Conservation (phyloP, 768 basidiomycete genomes). For the Kwoniella dendrophila region DNA sequence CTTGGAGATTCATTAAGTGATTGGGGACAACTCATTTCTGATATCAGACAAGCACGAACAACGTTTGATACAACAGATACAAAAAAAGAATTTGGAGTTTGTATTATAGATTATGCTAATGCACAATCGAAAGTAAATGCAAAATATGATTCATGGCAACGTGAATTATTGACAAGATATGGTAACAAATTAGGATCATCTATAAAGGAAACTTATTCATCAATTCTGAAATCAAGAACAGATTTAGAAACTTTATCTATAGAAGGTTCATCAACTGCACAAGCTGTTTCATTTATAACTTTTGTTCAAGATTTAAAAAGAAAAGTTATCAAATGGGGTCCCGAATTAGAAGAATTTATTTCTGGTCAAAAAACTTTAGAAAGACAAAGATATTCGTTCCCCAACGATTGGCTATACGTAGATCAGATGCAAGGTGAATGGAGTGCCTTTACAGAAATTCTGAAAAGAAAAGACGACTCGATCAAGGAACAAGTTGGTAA, state of each 20-base stretch:
- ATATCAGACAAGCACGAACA: slow-evolving; percentile 93
- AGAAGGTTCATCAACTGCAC: slow-evolving; percentile 89
- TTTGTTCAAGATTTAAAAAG: slow-evolving; percentile 99
- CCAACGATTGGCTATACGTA: slow-evolving; percentile 96
- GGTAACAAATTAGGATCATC: slow-evolving; percentile 88
- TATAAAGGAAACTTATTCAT: slow-evolving; percentile 97
- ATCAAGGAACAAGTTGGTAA: slow-evolving; percentile 96
- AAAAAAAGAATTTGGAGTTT: slow-evolving; percentile 85
- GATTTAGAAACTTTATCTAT: slow-evolving; percentile 96
- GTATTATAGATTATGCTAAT: slow-evolving; percentile 95
- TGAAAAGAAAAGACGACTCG: slow-evolving; percentile 95
- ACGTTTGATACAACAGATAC: slow-evolving; percentile 98
- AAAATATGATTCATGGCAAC: slow-evolving; percentile 98
- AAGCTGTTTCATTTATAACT: slow-evolving; percentile 97
- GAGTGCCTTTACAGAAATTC: slow-evolving; percentile 96
- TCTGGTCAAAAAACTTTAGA: slow-evolving; percentile 96
- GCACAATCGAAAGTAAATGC: slow-evolving; percentile 96
- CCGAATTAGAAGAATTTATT: slow-evolving; percentile 91
- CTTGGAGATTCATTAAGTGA: slow-evolving; percentile 89
- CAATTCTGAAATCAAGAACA: slow-evolving; percentile 88
- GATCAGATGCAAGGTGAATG: slow-evolving; percentile 97
- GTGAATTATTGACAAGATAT: slow-evolving; percentile 88
- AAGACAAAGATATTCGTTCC: slow-evolving; percentile 94
- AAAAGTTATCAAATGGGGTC: slow-evolving; percentile 94
- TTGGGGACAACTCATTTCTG: slow-evolving; percentile 94